Evolutionary conservation across 1,284 basidiomycete genomes (phyloP), one percentile per base, ranked within the genome.

Genomic region (Ustilago hordei): DNA sequence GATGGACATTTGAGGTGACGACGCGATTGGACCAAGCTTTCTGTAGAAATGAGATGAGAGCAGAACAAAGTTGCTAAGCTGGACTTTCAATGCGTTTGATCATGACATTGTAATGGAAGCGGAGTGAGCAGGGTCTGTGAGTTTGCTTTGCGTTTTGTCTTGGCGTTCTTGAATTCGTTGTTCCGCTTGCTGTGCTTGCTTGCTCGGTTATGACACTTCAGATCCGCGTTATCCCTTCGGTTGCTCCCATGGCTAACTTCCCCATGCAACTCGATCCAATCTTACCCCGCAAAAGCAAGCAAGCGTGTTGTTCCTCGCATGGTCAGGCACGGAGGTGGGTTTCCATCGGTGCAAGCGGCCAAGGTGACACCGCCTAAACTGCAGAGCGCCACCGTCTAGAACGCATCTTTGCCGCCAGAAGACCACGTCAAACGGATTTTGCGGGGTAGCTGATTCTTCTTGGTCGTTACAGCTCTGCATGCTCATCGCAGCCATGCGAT

Each of bases 311-410:
- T 56, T 48, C 61, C 43, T 62, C 32, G n/a, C 53, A 55, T 55
- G 41, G 3, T 39, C 60, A 55, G 54, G 23, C 41, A 55, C 60
- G 28, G 1, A 28, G 1, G n/a, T 9, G 8, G 48, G 35, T 28
- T 0, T 6, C 17, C 23, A 17, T 31, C 60, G 60, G 60, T 17
- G 19, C 34, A 55, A 32, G 47, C 53, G 53, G 60, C 34, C 38
- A 45, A 35, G 28, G n/a, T 23, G 28, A 54, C 5, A 23, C 60
- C 60, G 60, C 15, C 36, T 54, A 48, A 62, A 53, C 60, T 53
- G 60, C 31, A 7, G 39, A 13, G 48, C 55, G 61, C 61, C 54
- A 57, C 45, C 11, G 17, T 13, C 4, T 5, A n/a, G 9, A 23
- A 32, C 53, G 6, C 15, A 34, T 32, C 19, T 56, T 48, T 31